These are phyloP conservation scores for Trichosporon ovoides DNA, from an alignment of 1,284 basidiomycete species.

Conservation along the genomic window DNA sequence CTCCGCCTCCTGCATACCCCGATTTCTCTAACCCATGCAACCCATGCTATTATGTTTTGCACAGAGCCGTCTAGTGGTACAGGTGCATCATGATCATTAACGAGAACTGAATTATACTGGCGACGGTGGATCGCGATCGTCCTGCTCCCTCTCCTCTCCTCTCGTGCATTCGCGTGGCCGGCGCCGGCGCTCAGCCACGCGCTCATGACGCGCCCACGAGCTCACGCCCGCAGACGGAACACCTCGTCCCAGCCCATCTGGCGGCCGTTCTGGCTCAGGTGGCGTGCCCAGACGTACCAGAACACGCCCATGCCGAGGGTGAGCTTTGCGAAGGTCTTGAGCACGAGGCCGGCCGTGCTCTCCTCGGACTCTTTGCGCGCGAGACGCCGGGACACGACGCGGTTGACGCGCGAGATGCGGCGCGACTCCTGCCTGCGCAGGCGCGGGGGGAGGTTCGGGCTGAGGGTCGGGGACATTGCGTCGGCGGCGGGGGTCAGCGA, in stretches of 20 bases:
- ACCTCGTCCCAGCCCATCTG: slow-evolving; percentile 18
- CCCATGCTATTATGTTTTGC: too few relatives aligned
- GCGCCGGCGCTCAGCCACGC: not conserved
- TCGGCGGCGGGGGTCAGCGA: not conserved
- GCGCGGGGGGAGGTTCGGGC: not conserved
- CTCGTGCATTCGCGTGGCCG: too few relatives aligned
- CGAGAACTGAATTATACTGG: too few relatives aligned
- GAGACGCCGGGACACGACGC: slow-evolving; percentile 22
- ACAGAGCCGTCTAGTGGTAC: too few relatives aligned
- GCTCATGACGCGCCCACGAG: not conserved
- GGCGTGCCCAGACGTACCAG: slow-evolving; percentile 17
- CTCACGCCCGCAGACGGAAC: slow-evolving; percentile 1
- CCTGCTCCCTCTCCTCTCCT: too few relatives aligned
- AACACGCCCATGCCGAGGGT: slow-evolving; percentile 9
- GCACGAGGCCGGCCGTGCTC: not conserved
- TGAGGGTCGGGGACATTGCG: not conserved
- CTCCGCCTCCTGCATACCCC: slow-evolving; percentile 1
- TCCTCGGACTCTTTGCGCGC: slow-evolving; percentile 15
- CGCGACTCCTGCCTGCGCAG: not conserved
- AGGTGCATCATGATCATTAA: too few relatives aligned
- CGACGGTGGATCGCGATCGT: too few relatives aligned
- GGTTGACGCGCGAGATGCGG: slow-evolving; percentile 26
- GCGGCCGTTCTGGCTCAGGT: slow-evolving; percentile 13
- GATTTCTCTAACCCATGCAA: too few relatives aligned
- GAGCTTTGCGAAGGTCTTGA: slow-evolving; percentile 20